Base-by-base conservation (phyloP, 352 stramenopile genomes). In the Globisporangium nagaii region DNA sequence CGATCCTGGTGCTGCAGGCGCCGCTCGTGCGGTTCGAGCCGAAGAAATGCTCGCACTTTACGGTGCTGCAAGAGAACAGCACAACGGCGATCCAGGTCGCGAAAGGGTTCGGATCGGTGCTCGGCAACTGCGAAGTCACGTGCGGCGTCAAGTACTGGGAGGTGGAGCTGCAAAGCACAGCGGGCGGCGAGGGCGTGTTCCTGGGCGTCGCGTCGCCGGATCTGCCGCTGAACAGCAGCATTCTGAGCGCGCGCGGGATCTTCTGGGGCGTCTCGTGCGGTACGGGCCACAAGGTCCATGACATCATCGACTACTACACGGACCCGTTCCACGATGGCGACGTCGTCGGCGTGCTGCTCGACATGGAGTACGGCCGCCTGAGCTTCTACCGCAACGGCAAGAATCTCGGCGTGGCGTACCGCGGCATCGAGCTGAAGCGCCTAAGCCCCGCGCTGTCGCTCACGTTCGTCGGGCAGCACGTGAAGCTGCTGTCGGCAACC, bases 91-190 rank as follows among this genome's bases (percentile, higher is more conserved):
- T 84, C 25, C 83, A 91, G 43, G 64, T 85, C 19, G 70, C 69
- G 0, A 81, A 86, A 49, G 83, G 83, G 1, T 83, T 74, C 51
- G 79, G 75, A 6, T 84, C 77, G 0, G 71, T 91, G 7, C 44
- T 90, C 17, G 76, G 76, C 37, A 87, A 79, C 34, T 70, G 58
- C 10, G 68, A 84, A 24, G 61, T 90, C 12, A 50, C 63, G 11
- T 74, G 75, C 49, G 83, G 80, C 3, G 69, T 90, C 53, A 91
- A 90, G 65, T 93, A 93, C 64, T 93, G 83, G 83, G 80, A 93
- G 53, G 75, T 88, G 10, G 56, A 86, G 56, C 49, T 93, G 17
- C 46, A 80, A 19, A 78, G 62, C 24, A 59, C 75, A 7, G 59
- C 65, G 20, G 66, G 67, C 22, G 80, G 80, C 13, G 79, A 91